A percentile compares a stretch with the other conserved stretches of the same genome.
These are phyloP conservation scores for Puya raimondii DNA, from an alignment of 176 grass and related monocot species.

Conservation along the genomic window DNA sequence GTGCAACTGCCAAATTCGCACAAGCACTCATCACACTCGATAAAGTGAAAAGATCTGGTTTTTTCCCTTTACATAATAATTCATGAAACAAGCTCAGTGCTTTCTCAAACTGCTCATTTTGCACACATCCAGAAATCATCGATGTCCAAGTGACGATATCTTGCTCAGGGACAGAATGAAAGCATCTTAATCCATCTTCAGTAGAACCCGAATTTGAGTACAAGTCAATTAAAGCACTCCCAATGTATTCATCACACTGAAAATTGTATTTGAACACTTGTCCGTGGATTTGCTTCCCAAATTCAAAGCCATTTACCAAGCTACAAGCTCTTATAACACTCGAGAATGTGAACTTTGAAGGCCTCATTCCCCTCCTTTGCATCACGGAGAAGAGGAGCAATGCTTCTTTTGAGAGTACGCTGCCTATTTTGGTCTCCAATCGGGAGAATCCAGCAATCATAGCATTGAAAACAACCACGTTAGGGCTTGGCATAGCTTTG, in stretches of 20 bases:
- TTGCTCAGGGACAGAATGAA: conserved; percentile 33
- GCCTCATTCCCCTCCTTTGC: conserved; percentile 41
- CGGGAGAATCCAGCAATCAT: conserved; percentile 54
- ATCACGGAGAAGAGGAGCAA: conserved; percentile 39
- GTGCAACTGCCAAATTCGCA: conserved; percentile 48
- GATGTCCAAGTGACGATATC: conserved; percentile 75
- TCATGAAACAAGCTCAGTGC: conserved; percentile 49
- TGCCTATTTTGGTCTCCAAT: conserved; percentile 18
- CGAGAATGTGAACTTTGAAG: conserved; percentile 69
- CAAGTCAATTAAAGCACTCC: conserved; percentile 54
- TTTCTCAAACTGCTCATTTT: conserved; percentile 42
- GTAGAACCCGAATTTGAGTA: conserved; percentile 41
- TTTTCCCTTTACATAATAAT: conserved; percentile 32
- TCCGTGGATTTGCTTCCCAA: conserved; percentile 60
- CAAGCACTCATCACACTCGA: conserved; percentile 60
- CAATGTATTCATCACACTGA: conserved; percentile 48
- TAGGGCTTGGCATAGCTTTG: conserved; percentile 36
- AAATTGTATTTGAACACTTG: conserved; percentile 39
- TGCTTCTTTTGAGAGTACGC: conserved; percentile 21
- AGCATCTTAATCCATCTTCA: conserved; percentile 55
- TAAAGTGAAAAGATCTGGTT: conserved; percentile 56
- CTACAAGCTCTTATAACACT: conserved; percentile 35
- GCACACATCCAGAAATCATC: conserved; percentile 53
- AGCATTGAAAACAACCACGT: conserved; percentile 64
- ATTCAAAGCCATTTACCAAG: conserved; percentile 29